These are phyloP conservation scores for Metschnikowia koreensis DNA, from an alignment of 805 yeast species.

Conservation along the genomic window DNA sequence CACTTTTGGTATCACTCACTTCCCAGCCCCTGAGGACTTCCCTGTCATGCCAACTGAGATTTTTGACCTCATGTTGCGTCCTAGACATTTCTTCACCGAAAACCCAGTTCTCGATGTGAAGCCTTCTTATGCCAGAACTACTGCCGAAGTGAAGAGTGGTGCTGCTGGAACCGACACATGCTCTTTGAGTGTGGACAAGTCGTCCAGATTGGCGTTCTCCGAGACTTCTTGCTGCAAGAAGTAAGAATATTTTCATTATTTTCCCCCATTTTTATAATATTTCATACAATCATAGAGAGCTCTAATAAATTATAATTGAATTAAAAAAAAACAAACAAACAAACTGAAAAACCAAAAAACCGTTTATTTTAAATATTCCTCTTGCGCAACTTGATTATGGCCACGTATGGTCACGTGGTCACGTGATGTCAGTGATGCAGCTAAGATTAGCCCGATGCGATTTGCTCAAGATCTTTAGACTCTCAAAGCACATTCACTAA, in stretches of 20 bases:
- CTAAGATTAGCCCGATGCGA: neutral
- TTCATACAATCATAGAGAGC: neutral
- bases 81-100: slow-evolving; percentile 74
- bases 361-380: no score
- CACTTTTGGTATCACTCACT: slow-evolving; percentile 81
- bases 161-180: slow-evolving; percentile 35
- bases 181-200: slow-evolving; percentile 39
- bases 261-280: neutral
- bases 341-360: no score
- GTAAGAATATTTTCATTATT: neutral
- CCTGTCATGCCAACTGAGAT: slow-evolving; percentile 89
- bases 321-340: no score
- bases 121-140: slow-evolving; percentile 53
- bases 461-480: neutral
- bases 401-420: neutral
- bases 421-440: neutral
- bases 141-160: slow-evolving; percentile 41
- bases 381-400: no score
- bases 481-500: neutral
- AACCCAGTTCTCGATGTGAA: slow-evolving; percentile 75
- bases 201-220: slow-evolving; percentile 54
- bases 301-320: neutral
- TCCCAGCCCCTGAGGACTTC: slow-evolving; percentile 89
- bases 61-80: slow-evolving; percentile 69
- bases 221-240: slow-evolving; percentile 32